Percentiles rank a stretch among this genome's conserved stretches.
These are phyloP conservation scores for Helianthus tuberosus DNA, from an alignment of 129 eudicot species.

Conservation along the genomic window DNA sequence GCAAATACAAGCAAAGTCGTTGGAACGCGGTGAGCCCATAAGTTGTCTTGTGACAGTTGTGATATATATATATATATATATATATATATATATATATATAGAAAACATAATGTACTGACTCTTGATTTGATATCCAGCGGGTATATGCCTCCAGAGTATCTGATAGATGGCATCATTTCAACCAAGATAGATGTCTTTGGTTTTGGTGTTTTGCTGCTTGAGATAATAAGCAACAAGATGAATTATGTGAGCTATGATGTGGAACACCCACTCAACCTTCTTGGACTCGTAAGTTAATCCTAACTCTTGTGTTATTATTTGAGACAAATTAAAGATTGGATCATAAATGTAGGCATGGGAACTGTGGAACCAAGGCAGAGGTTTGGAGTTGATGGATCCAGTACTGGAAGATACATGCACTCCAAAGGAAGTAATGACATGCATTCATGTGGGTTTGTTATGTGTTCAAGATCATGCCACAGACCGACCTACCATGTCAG, in stretches of 20 bases:
- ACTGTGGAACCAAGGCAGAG: constrained; percentile 36
- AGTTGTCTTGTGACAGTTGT: neutral
- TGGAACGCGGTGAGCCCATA: constrained; percentile 36
- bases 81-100: too few relatives aligned
- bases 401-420: constrained; percentile 26
- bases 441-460: constrained; percentile 39
- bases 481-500: constrained; percentile 28
- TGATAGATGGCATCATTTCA: constrained; percentile 43
- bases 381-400: constrained; percentile 34
- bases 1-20: constrained; percentile 37
- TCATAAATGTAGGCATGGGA: constrained; percentile 36
- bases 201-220: constrained; percentile 53
- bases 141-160: constrained; percentile 57
- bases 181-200: constrained; percentile 51
- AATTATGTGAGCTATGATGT: constrained; percentile 32
- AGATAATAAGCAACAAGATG: constrained; percentile 47
- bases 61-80: too few relatives aligned
- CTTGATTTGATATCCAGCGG: constrained; percentile 36
- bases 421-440: constrained; percentile 36
- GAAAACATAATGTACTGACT: neutral
- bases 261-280: constrained; percentile 48
- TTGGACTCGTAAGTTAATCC: constrained; percentile 46
- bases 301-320: neutral
- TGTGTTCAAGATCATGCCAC: constrained; percentile 37
- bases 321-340: neutral